Conservation (phyloP, 2,329 filamentous ascomycete genomes). For the Fusarium veterinarium region DNA sequence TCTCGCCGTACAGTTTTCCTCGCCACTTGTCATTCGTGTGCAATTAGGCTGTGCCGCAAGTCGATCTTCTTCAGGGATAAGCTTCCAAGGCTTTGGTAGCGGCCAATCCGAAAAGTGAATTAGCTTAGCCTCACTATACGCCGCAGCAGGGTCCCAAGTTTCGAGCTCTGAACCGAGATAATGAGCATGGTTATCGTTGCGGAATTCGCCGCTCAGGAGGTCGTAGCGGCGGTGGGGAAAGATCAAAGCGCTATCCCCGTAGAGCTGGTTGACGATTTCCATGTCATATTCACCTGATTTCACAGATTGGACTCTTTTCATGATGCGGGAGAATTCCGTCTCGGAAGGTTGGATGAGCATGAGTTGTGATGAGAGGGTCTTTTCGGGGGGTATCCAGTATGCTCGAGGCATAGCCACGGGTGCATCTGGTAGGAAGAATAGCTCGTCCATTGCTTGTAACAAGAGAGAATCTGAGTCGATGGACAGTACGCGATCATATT, state of each 20-base stretch:
- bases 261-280: constrained; percentile 74
- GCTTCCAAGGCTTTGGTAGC: constrained; percentile 68
- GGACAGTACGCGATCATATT: constrained; percentile 64
- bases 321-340: constrained; percentile 58
- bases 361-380: constrained; percentile 67
- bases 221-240: constrained; percentile 73
- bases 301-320: constrained; percentile 41
- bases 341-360: constrained; percentile 69
- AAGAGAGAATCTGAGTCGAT: constrained; percentile 72
- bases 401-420: constrained; percentile 76
- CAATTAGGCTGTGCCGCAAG: constrained; percentile 36
- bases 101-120: constrained; percentile 81
- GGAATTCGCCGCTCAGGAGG: constrained; percentile 72
- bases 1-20: constrained; percentile 53
- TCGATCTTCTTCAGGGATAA: constrained; percentile 9
- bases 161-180: constrained; percentile 58
- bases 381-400: constrained; percentile 72
- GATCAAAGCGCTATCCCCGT: constrained; percentile 67
- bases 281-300: constrained; percentile 66
- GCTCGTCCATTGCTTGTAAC: constrained; percentile 73
- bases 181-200: constrained; percentile 58
- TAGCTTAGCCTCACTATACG: constrained; percentile 70
- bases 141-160: constrained; percentile 65
- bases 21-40: constrained; percentile 61
- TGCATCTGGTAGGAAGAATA: constrained; percentile 73